Evolutionary conservation across 805 yeast species (phyloP).

Genomic region (Candida ovalis): DNA sequence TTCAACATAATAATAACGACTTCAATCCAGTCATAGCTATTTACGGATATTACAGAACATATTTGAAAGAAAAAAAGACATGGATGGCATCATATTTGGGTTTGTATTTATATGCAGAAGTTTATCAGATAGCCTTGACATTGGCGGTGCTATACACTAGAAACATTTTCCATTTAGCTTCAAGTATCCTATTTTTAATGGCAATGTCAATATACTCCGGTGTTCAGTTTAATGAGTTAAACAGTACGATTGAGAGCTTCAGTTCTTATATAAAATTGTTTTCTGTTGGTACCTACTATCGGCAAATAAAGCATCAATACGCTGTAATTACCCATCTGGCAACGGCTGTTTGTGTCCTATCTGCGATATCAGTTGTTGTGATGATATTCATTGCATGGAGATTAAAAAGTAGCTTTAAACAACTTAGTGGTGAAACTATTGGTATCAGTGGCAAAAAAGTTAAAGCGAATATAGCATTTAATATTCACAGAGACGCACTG

Average conservation of each 20-base stretch:
- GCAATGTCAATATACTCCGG: slow-evolving; percentile 44
- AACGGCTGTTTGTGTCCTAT: not conserved
- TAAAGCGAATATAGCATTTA: slow-evolving; percentile 34
- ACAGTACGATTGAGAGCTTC: slow-evolving; percentile 6
- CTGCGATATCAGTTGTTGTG: slow-evolving; percentile 8
- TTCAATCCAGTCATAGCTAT: not conserved
- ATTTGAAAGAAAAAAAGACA: not conserved
- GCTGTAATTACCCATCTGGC: not conserved
- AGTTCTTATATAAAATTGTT: not conserved
- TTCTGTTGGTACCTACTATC: not conserved
- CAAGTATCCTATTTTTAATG: slow-evolving; percentile 31
- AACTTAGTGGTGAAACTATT: slow-evolving; percentile 23
- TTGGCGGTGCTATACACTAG: slow-evolving; percentile 33
- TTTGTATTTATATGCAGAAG: slow-evolving; percentile 39
- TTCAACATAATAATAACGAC: not conserved
- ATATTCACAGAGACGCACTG: slow-evolving; percentile 34
- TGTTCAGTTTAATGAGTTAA: slow-evolving; percentile 37
- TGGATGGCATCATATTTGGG: slow-evolving; percentile 35
- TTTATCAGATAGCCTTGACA: slow-evolving; percentile 38
- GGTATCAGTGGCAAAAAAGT: slow-evolving; percentile 37
- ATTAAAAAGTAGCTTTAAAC: slow-evolving; percentile 11
- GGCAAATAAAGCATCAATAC: not conserved
- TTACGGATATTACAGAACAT: not conserved
- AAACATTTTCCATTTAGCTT: slow-evolving; percentile 34
- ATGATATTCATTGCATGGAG: slow-evolving; percentile 15